phyloP scores from a whole-genome alignment of 2,329 filamentous ascomycete species.

The Myrmaecium sp. region DNA sequence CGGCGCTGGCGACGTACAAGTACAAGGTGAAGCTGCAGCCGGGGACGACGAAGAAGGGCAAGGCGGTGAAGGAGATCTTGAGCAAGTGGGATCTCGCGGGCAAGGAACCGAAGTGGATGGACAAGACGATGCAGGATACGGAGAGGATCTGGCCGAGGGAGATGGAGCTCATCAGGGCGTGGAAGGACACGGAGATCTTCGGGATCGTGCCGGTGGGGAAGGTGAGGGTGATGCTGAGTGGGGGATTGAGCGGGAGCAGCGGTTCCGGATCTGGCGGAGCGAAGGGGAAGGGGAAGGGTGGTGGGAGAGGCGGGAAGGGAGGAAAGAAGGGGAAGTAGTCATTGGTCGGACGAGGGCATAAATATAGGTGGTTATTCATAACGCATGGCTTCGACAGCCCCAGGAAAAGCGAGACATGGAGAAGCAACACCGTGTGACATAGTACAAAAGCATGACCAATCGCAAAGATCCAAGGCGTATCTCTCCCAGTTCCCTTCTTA shows the following conservation, averaged over 20 bases:
- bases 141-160: conserved; percentile 77
- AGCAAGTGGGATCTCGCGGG: conserved; percentile 58
- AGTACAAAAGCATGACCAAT: too few relatives aligned
- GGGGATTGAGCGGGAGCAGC: conserved; percentile 12
- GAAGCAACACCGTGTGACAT: too few relatives aligned
- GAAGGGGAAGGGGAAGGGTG: conserved; percentile 12
- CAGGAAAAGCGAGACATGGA: too few relatives aligned
- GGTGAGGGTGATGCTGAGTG: conserved; percentile 58
- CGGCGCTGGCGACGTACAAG: conserved; percentile 53
- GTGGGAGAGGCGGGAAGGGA: conserved; percentile 13
- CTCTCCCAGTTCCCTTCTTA: too few relatives aligned
- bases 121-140: conserved; percentile 31
- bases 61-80: conserved; percentile 82
- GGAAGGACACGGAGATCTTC: conserved; percentile 68
- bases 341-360: too few relatives aligned
- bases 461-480: too few relatives aligned
- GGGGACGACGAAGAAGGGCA: conserved; percentile 79
- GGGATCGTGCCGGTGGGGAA: conserved; percentile 68
- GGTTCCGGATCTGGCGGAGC: conserved; percentile 8
- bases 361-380: too few relatives aligned
- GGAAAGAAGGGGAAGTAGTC: conserved; percentile 14
- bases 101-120: conserved; percentile 26
- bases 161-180: conserved; percentile 62
- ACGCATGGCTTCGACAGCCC: too few relatives aligned
- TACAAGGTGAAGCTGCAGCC: conserved; percentile 95